phyloP scores from a whole-genome alignment of 805 yeast species.

The Candida taoyuanica region DNA sequence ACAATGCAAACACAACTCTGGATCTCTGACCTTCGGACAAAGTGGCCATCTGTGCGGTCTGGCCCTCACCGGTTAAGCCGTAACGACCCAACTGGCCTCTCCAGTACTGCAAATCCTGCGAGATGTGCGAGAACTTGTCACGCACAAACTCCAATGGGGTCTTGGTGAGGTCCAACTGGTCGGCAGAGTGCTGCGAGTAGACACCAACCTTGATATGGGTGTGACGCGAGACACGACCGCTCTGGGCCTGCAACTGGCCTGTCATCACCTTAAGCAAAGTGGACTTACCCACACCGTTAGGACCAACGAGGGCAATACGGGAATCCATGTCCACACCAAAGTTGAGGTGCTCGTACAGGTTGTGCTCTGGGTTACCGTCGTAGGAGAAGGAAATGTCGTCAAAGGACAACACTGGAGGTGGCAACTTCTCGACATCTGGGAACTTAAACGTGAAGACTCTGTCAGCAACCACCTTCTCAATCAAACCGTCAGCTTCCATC shows the following conservation, averaged over 20 bases:
- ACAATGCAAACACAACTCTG: slow-evolving; percentile 93
- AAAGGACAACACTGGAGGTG: slow-evolving; percentile 97
- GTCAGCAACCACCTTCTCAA: slow-evolving; percentile 89
- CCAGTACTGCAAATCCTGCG: slow-evolving; percentile 99
- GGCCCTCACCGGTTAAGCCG: slow-evolving; percentile 98
- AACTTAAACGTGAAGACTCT: slow-evolving; percentile 91
- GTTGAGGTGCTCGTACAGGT: slow-evolving; percentile 84
- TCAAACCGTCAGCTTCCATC: slow-evolving; percentile 99
- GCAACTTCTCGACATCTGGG: slow-evolving; percentile 93
- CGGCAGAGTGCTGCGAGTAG: slow-evolving; percentile 98
- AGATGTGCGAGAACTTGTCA: slow-evolving; percentile 81
- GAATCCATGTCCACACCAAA: slow-evolving; percentile 99
- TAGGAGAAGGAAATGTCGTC: slow-evolving; percentile 93
- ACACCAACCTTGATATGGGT: slow-evolving; percentile 98
- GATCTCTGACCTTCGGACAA: slow-evolving; percentile 99
- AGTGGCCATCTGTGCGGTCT: slow-evolving; percentile 98
- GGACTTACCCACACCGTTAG: slow-evolving; percentile 99
- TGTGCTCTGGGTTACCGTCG: slow-evolving; percentile 76
- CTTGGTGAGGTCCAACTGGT: slow-evolving; percentile 93
- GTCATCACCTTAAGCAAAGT: slow-evolving; percentile 95
- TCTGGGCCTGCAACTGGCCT: slow-evolving; percentile 84
- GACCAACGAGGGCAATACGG: slow-evolving; percentile 95
- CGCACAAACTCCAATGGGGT: slow-evolving; percentile 96
- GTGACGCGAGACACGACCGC: slow-evolving; percentile 95
- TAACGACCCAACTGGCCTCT: slow-evolving; percentile 97